Base-by-base conservation (phyloP, 345 rosid genomes). In the Crucihimalaya himalaica region DNA sequence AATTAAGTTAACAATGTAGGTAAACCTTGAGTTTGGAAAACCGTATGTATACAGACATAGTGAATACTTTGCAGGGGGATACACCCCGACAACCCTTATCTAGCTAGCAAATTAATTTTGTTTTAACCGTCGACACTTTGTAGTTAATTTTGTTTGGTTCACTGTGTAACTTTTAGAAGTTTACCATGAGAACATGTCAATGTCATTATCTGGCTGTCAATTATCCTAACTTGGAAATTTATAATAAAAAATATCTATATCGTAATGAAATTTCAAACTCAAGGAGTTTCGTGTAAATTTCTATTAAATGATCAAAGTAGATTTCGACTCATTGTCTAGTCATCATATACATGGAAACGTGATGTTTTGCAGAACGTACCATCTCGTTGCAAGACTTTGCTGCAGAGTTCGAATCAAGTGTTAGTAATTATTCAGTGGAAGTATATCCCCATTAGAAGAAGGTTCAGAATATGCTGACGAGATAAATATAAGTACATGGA, bases 291-390 rank as follows among this genome's bases (percentile, higher is more conserved):
- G 68, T 58, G 68, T 50, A 74, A 74, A 28, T 23, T 3, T 47
- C 15, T 35, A 7, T 34, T 23, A 7, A 23, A 55, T 15, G 57
- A 66, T 11, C 19, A 15, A 15, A 23, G 60, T 66, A 58, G 31
- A 32, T 56, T 56, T 65, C 43, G 67, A 74, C 55, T 74, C 73
- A 40, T 39, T 56, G 40, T 68, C 78, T 74, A 74, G 68, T 74
- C 78, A 74, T 39, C 35, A 50, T 40, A 20, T 67, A 59, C 73
- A 67, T 67, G 68, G 37, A 67, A 48, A 74, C 54, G 63, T 66
- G 73, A 74, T 50, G 23, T 28, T 23, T 47, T 48, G 34, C 15
- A 66, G 66, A 56, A 47, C 14, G 72, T 46, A 45, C 66, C 18
- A 34, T 73, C 53, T 58, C 34, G 14, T 71, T 47, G 7, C 20